These are phyloP conservation scores for Canariomyces notabilis DNA, from an alignment of 2,329 filamentous ascomycete species.

Conservation along the genomic window DNA sequence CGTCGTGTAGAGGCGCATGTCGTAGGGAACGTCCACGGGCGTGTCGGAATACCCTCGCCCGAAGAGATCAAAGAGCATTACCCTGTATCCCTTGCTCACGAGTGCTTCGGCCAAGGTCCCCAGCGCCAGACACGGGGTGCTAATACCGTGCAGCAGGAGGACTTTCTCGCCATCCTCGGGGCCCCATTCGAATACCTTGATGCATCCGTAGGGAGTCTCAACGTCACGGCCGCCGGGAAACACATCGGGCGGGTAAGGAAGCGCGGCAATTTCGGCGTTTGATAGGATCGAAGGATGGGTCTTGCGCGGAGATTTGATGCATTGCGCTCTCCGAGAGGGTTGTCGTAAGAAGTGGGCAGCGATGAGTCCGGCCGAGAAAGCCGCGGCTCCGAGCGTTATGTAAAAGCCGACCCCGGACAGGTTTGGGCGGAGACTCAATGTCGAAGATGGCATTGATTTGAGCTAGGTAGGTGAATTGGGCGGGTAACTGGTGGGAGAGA, in stretches of 20 bases:
- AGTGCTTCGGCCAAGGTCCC: constrained; percentile 62
- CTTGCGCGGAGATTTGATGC: constrained; percentile 40
- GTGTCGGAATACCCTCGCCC: constrained; percentile 74
- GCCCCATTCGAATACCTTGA: constrained; percentile 77
- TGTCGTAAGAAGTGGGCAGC: constrained; percentile 1
- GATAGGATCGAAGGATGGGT: constrained; percentile 35
- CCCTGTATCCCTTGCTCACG: constrained; percentile 57
- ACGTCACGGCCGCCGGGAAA: constrained; percentile 68
- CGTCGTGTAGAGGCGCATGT: constrained; percentile 58
- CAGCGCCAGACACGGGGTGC: constrained; percentile 68
- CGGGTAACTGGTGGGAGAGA: not conserved
- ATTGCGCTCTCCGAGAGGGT: constrained; percentile 4
- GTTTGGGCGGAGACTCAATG: constrained; percentile 7
- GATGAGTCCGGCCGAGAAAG: constrained; percentile 13
- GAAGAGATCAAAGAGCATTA: constrained; percentile 75
- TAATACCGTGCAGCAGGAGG: constrained; percentile 74
- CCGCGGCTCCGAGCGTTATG: constrained; percentile 16
- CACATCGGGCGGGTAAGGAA: constrained; percentile 64
- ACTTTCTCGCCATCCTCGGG: constrained; percentile 66
- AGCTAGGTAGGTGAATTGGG: not conserved
- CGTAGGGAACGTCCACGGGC: constrained; percentile 55
- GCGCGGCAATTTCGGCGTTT: constrained; percentile 32
- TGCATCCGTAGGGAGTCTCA: constrained; percentile 62
- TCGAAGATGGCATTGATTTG: constrained; percentile 19
- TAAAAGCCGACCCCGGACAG: constrained; percentile 9